These are phyloP conservation scores for Aspergillus sojae DNA, from an alignment of 2,329 filamentous ascomycete species.

Conservation along the genomic window DNA sequence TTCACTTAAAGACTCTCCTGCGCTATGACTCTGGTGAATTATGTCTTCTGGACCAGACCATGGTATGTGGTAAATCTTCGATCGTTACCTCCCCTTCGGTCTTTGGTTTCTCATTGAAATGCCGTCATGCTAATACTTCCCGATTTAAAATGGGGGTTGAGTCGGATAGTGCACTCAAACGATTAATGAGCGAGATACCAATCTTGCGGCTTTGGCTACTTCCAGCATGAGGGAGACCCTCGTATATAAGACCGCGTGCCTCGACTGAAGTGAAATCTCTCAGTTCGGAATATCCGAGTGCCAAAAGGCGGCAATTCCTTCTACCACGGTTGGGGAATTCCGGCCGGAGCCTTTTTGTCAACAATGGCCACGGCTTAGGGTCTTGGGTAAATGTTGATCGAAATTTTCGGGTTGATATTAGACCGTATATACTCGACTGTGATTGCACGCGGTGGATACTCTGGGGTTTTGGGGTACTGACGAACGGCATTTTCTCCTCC, in stretches of 20 bases:
- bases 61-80: not conserved
- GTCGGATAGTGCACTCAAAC: not conserved
- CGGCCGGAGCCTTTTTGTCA: not conserved
- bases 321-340: not conserved
- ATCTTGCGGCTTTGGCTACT: not conserved
- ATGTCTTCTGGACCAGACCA: not conserved
- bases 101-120: not conserved
- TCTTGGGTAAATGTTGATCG: not conserved
- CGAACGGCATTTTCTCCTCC: not conserved
- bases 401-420: not conserved
- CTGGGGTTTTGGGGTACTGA: not conserved
- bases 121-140: not conserved
- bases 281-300: not conserved
- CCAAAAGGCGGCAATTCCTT: not conserved
- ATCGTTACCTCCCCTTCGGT: no score
- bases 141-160: not conserved
- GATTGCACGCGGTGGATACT: conserved; percentile 4
- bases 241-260: not conserved
- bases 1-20: not conserved
- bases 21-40: not conserved
- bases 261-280: not conserved
- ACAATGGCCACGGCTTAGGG: not conserved
- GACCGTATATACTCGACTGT: not conserved
- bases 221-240: not conserved
- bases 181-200: not conserved